Conservation (phyloP, 2,329 filamentous ascomycete genomes). For the Arthroderma uncinatum region DNA sequence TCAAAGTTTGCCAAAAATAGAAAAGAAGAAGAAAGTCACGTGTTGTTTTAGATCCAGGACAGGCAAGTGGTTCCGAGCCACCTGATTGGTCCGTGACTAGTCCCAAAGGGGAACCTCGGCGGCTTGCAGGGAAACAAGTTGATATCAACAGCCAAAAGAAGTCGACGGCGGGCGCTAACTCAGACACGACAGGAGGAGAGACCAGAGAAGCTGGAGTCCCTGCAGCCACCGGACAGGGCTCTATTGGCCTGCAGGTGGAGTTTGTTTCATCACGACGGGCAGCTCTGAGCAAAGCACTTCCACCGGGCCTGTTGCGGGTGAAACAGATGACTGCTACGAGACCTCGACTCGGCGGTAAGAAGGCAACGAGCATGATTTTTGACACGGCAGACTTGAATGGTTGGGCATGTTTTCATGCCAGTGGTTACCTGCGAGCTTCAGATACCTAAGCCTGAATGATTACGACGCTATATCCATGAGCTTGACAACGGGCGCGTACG, state of each 20-base stretch:
- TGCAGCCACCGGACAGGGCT: not conserved
- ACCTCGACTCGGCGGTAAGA: not conserved
- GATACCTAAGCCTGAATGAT: too few relatives aligned
- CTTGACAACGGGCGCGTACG: not conserved
- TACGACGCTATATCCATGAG: not conserved
- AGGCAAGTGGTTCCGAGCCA: not conserved
- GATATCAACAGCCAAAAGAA: not conserved
- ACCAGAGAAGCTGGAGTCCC: not conserved
- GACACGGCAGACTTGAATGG: too few relatives aligned
- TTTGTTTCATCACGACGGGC: not conserved
- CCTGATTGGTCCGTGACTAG: not conserved
- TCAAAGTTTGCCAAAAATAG: not conserved
- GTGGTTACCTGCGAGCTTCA: too few relatives aligned
- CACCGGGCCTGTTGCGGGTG: not conserved
- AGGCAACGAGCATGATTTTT: too few relatives aligned
- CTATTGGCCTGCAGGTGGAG: not conserved
- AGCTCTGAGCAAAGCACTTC: not conserved
- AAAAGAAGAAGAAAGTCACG: not conserved
- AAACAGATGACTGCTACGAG: not conserved
- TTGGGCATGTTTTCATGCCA: too few relatives aligned
- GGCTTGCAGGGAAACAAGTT: not conserved
- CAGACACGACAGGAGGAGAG: not conserved
- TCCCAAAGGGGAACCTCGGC: not conserved
- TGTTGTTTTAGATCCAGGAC: not conserved
- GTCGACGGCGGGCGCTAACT: constrained; percentile 3